Conservation (phyloP, 495 filamentous ascomycete species). For the Neurospora sp. region DNA sequence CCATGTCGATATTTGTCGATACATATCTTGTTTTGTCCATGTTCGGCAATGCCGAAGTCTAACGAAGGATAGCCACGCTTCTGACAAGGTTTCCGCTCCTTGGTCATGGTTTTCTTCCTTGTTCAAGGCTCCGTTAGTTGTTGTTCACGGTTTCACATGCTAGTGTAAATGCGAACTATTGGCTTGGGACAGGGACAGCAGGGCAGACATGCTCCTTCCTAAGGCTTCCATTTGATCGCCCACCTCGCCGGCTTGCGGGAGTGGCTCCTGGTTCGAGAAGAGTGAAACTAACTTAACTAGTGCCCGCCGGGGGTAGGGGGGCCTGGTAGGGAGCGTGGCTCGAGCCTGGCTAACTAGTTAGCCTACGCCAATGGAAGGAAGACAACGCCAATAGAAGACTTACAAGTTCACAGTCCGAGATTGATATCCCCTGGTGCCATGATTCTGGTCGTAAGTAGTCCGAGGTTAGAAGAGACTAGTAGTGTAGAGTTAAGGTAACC, state of each 20-base stretch:
- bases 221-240: neutral
- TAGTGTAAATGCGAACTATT: neutral
- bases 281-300: neutral
- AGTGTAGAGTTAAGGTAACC: neutral
- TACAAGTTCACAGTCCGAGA: neutral
- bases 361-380: neutral
- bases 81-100: neutral
- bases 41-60: neutral
- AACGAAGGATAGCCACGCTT: neutral
- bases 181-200: neutral
- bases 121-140: neutral
- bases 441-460: neutral
- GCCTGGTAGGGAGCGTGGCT: no score
- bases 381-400: neutral
- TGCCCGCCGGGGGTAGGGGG: neutral
- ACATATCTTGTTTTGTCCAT: neutral
- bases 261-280: neutral
- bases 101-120: neutral
- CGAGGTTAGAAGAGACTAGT: neutral
- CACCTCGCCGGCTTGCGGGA: neutral
- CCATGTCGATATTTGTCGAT: neutral
- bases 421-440: neutral
- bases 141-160: neutral
- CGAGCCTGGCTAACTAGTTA: no score
- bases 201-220: neutral